Percentiles rank a stretch among this genome's conserved stretches.
Evolutionary conservation across 768 basidiomycete species (phyloP).

Genomic region (Omphalotus guepiniiformis): DNA sequence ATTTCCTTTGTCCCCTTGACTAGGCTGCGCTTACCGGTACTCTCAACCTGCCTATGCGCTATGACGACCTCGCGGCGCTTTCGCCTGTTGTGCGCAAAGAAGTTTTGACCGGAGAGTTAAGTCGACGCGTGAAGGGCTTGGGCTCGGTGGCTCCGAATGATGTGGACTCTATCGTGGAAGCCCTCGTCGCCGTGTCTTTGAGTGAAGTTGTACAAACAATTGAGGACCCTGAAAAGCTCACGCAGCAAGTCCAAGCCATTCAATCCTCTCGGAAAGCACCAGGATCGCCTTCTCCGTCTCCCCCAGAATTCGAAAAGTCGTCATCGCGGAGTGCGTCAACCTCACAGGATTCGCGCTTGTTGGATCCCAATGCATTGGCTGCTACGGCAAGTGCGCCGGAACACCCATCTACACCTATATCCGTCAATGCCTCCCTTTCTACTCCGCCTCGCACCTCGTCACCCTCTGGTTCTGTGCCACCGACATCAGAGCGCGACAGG

Average conservation of each 20-base stretch:
- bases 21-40: constrained; percentile 82
- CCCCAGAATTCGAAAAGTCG: constrained; percentile 41
- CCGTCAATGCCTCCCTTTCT: constrained; percentile 65
- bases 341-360: constrained; percentile 69
- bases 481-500: constrained; percentile 68
- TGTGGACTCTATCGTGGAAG: constrained; percentile 64
- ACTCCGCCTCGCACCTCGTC: constrained; percentile 85
- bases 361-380: constrained; percentile 57
- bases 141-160: constrained; percentile 51
- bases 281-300: constrained; percentile 24
- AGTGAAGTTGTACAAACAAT: constrained; percentile 75
- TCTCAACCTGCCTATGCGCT: constrained; percentile 79
- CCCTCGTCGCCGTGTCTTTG: constrained; percentile 64
- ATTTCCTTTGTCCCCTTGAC: too few species aligned
- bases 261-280: constrained; percentile 25
- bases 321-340: constrained; percentile 47
- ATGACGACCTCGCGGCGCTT: constrained; percentile 75
- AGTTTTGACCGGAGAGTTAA: constrained; percentile 79
- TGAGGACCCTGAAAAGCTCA: constrained; percentile 62
- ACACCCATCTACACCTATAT: constrained; percentile 83
- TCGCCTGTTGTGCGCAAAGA: constrained; percentile 88
- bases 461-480: constrained; percentile 59
- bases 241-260: constrained; percentile 53
- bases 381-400: constrained; percentile 88
- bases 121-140: constrained; percentile 62